Evolutionary conservation across 768 basidiomycete genomes (phyloP).

Genomic region (Terana coerulea): DNA sequence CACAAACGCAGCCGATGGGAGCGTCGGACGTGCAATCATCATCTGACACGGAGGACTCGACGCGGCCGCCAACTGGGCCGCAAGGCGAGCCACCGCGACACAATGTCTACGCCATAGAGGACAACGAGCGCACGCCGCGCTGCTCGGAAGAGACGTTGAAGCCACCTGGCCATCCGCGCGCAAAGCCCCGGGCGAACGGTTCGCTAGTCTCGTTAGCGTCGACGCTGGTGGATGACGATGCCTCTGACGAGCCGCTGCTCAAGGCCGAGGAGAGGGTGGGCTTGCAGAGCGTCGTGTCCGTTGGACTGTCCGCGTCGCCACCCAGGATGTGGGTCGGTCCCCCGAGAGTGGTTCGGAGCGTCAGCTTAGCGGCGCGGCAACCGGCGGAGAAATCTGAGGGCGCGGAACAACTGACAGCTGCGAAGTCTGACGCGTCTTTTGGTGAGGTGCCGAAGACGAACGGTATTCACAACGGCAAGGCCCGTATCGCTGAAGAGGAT

Average conservation of each 20-base stretch:
- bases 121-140: conserved; percentile 1
- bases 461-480: too few relatives aligned
- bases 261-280: background rate
- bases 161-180: background rate
- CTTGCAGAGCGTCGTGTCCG: too few relatives aligned
- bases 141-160: conserved; percentile 18
- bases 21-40: background rate
- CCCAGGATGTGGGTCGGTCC: background rate
- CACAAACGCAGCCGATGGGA: background rate
- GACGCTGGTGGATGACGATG: background rate
- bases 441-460: too few relatives aligned
- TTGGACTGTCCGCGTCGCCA: background rate
- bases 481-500: too few relatives aligned
- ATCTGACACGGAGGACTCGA: too few relatives aligned
- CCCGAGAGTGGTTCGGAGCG: conserved; percentile 1
- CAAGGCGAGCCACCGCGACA: background rate
- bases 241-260: too few relatives aligned
- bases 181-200: background rate
- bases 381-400: too few relatives aligned
- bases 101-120: background rate
- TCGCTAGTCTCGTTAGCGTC: conserved; percentile 5
- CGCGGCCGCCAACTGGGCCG: background rate
- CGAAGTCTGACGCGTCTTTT: too few relatives aligned
- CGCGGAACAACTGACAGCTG: too few relatives aligned
- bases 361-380: conserved; percentile 1